Base-by-base conservation (phyloP, 192 early-diverging fungal genomes). In the Dissophora globulifera region DNA sequence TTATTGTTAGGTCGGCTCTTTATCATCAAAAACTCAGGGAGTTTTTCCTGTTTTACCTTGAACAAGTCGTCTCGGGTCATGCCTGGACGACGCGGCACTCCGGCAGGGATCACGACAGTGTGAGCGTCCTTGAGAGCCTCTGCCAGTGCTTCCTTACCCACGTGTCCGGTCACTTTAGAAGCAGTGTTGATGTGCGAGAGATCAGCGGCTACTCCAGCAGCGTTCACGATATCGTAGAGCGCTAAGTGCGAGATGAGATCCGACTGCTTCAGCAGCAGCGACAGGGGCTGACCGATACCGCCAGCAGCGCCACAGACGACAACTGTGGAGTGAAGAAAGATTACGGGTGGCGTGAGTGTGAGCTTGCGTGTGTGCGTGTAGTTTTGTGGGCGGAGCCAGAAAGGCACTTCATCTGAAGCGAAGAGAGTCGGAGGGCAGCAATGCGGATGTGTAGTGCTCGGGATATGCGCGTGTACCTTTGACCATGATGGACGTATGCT, bases 31-130 rank as follows among this genome's bases (percentile, higher is more conserved):
- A n/a, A n/a, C n/a, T n/a, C n/a, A n/a, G n/a, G n/a, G n/a, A n/a
- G n/a, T n/a, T n/a, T n/a, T n/a, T n/a, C n/a, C n/a, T n/a, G 22
- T 1, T 51, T 23, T 74, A 82, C 80, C 85, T 96, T 96, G 90
- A 98, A 98, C 50, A 98, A 85, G 79, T 98, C 96, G 82, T 98
- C 95, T 75, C 96, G 91, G 57, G 96, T 95, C 96, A 98, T 98
- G 40, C 95, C 95, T 48, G 95, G 96, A 88, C 96, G 96, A 78
- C 96, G 89, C 54, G 96, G 96, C 12, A 98, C 93, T 50, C 96
- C 96, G 48, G 96, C 96, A 47, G 96, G 95, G 76, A 98, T 96
- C 29, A 97, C 91, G 51, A 96, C 91, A 53, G 91, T 70, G 42
- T 91, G 69, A 6, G 81, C 63, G 29, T 67, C 84, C 12, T 49